Evolutionary conservation across 129 eudicot genomes (phyloP).

Genomic region (Oenanthe sinensis): DNA sequence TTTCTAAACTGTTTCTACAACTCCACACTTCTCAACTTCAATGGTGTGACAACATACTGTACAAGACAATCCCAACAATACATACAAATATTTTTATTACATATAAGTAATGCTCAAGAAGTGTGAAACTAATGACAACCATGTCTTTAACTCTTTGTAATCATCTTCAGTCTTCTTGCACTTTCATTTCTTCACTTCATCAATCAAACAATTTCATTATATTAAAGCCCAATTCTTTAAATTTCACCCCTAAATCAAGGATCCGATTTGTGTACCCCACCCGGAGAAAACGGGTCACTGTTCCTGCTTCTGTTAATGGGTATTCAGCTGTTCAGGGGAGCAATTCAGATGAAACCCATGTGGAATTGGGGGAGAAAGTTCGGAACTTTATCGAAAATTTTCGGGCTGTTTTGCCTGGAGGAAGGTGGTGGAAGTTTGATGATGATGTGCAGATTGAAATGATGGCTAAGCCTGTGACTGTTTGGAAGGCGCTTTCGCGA

Average conservation of each 20-base stretch:
- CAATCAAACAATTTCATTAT: not conserved
- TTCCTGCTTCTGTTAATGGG: constrained; percentile 49
- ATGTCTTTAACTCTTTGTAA: constrained; percentile 33
- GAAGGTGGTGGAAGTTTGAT: constrained; percentile 79
- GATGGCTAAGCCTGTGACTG: constrained; percentile 71
- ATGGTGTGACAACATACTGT: not conserved
- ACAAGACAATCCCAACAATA: not conserved
- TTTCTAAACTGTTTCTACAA: not conserved
- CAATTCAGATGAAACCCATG: constrained; percentile 12
- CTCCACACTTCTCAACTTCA: constrained; percentile 9
- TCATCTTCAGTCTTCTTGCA: constrained; percentile 10
- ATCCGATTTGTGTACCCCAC: constrained; percentile 4
- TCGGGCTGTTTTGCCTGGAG: constrained; percentile 60
- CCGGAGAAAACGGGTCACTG: constrained; percentile 20
- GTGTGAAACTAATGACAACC: not conserved
- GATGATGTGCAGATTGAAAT: constrained; percentile 40
- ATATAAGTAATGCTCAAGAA: not conserved
- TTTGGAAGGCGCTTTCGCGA: constrained; percentile 53
- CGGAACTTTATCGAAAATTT: constrained; percentile 26
- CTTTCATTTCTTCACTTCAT: constrained; percentile 4
- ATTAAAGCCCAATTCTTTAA: not conserved
- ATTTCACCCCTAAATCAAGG: constrained; percentile 4
- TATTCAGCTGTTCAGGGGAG: constrained; percentile 25
- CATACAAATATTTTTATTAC: not conserved
- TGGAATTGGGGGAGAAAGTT: constrained; percentile 31